Evolutionary conservation across 2,329 filamentous ascomycete species (phyloP).

Genomic region (Fusarium chuoi): DNA sequence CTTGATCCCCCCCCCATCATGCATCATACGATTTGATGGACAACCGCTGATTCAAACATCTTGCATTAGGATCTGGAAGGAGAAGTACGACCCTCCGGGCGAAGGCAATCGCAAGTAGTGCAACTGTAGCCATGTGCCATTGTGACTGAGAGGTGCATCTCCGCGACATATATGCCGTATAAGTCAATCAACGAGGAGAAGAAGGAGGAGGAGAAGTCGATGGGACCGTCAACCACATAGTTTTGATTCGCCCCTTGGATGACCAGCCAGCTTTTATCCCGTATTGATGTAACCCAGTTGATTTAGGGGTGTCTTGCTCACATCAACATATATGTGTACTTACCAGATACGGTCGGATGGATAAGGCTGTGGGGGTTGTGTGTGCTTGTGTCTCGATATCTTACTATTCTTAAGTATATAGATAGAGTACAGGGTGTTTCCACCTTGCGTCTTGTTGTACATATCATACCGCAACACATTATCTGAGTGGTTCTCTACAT

Average conservation of each 20-base stretch:
- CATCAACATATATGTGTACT: not conserved
- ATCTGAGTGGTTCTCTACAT: not conserved
- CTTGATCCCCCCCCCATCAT: slow-evolving; percentile 3
- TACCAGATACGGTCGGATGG: not conserved
- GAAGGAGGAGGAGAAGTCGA: not conserved
- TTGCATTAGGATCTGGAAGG: slow-evolving; percentile 89
- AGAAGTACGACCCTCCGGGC: slow-evolving; percentile 78
- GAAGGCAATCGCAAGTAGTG: slow-evolving; percentile 55
- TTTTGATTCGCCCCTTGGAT: slow-evolving; percentile 1
- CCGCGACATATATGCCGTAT: slow-evolving; percentile 15
- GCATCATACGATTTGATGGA: slow-evolving; percentile 9
- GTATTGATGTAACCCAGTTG: slow-evolving; percentile 9
- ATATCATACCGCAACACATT: slow-evolving; percentile 24
- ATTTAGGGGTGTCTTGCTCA: not conserved
- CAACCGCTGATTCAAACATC: slow-evolving; percentile 31
- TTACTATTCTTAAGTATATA: slow-evolving; percentile 29
- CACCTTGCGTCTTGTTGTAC: slow-evolving; percentile 19
- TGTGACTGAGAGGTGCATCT: slow-evolving; percentile 11
- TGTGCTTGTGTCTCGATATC: slow-evolving; percentile 11
- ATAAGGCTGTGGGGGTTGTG: slow-evolving; percentile 8
- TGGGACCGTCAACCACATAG: not conserved
- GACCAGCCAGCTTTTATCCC: slow-evolving; percentile 15
- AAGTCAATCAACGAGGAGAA: slow-evolving; percentile 2
- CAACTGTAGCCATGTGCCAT: slow-evolving; percentile 24
- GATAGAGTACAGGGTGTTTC: slow-evolving; percentile 4